phyloP scores from a whole-genome alignment of 495 filamentous ascomycete genomes.

The Articulospora tetracladia region DNA sequence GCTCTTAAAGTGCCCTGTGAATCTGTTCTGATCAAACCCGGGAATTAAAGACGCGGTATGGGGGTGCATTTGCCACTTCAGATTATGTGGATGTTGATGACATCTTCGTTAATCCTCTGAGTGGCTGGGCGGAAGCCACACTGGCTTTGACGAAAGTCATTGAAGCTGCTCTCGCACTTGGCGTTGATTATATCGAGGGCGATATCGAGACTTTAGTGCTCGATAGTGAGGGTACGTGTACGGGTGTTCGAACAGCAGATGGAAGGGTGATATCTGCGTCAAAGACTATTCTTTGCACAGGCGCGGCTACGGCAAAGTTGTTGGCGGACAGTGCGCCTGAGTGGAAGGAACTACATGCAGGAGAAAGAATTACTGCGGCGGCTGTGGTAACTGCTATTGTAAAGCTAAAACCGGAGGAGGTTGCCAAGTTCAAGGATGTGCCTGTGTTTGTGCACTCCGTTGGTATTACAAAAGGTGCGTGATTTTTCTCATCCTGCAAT shows the following conservation, averaged over 20 bases:
- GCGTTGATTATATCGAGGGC: slow-evolving; percentile 34
- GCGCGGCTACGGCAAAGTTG: slow-evolving; percentile 55
- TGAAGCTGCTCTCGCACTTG: slow-evolving; percentile 40
- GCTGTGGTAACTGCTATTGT: slow-evolving; percentile 50
- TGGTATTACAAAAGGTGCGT: too few species aligned
- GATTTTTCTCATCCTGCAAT: neutral
- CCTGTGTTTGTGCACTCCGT: slow-evolving; percentile 19
- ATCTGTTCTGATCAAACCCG: slow-evolving; percentile 36
- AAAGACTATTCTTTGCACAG: slow-evolving; percentile 50
- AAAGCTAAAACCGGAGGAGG: slow-evolving; percentile 27
- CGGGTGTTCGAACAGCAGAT: slow-evolving; percentile 39
- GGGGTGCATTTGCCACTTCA: slow-evolving; percentile 47
- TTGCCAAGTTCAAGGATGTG: slow-evolving; percentile 26
- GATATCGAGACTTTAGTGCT: slow-evolving; percentile 11
- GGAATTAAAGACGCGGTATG: slow-evolving; percentile 41
- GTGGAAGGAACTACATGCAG: slow-evolving; percentile 41
- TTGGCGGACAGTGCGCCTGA: slow-evolving; percentile 40
- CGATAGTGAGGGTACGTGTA: slow-evolving; percentile 10
- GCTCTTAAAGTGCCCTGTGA: slow-evolving; percentile 38
- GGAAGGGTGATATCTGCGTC: slow-evolving; percentile 40
- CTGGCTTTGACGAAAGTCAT: slow-evolving; percentile 44
- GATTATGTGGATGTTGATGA: slow-evolving; percentile 40
- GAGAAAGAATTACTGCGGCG: slow-evolving; percentile 48
- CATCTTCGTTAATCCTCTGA: slow-evolving; percentile 40
- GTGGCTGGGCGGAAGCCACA: slow-evolving; percentile 62